Evolutionary conservation across 495 filamentous ascomycete species (phyloP), one percentile per base, ranked within the genome.

Genomic region (Xylaria flabelliformis): DNA sequence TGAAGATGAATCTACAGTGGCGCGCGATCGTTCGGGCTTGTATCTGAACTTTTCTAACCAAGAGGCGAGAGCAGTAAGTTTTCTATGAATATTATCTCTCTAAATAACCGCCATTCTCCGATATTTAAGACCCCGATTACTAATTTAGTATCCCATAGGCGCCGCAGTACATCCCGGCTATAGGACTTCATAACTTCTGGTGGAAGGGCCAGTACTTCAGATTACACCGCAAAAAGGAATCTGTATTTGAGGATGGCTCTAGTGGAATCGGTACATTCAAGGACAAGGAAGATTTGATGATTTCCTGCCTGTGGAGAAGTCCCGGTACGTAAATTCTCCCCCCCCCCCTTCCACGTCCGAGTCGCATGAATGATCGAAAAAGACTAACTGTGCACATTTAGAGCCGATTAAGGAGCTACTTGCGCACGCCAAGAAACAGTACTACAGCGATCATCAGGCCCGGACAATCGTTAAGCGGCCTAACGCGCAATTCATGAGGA

Each of bases 391-490:
- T 32, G 42, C 6, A 32, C 24, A 7, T 34, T 34, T 83, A 61
- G 81, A 88, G 17, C 90, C 91, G 7, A 89, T 92, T 80, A 91
- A 91, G 78, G 75, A 83, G 19, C 82, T 92, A 1, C 82, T 93
- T 26, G 82, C 85, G 61, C 80, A 88, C 70, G 84, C 87, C 62
- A 89, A 87, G 76, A 78, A 85, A 73, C 75, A 83, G 72, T 88
- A 86, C 73, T 84, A 84, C 74, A 72, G 62, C 34, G 79, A 80
- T 46, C 81, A 85, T 67, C 80, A 85, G 56, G 80, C 81, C 15
- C 81, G 82, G 65, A 91, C 88, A 4, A 81, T 81, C 7, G 83
- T 88, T 65, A 83, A 85, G 65, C 82, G 87, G 10, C 88, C 87
- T 5, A 72, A 72, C 0, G 82, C 76, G 42, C 69, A 72, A 8